Base-by-base conservation (phyloP, 2,329 filamentous ascomycete genomes). In the Aspergillus pseudoterreus region DNA sequence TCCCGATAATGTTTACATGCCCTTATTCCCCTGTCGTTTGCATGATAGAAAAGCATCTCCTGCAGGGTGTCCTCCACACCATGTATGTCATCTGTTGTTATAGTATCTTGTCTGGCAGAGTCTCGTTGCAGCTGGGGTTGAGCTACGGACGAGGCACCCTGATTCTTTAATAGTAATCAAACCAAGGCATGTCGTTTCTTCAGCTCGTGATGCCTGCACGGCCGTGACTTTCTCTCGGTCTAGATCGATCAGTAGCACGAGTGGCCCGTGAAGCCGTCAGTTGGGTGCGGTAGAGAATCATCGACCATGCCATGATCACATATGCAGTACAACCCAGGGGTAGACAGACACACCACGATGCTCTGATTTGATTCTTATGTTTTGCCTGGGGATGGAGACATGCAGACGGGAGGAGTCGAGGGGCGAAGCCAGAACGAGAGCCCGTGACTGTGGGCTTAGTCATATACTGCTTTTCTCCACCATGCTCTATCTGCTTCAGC, bases 31-130 rank as follows among this genome's bases (percentile, higher is more conserved):
- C 11, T 36, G 35, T 41, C 22, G 42, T 47, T 50, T 53, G 49
- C 49, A 55, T 52, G 49, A 57, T 55, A 55, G 55, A 57, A 30
- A 51, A 45, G 32, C 30, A 43, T 21, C 24, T 17, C 32, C 36
- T 51, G 30, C 30, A 12, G 46, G 39, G 14, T 45, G 42, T 38
- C 19, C 44, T 39, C 45, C 30, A 44, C 33, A 38, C 39, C 27
- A 17, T 21, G 36, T 51, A 33, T 51, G 39, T 44, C 45, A 47
- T 42, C 35, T 51, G 46, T 44, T 33, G 45, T 32, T 44, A 41
- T 51, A 39, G 39, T 22, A 47, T 47, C 11, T 41, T 12, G 5
- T 24, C 8, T 42, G 12, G 15, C 6, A 5, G 4, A 1, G 35
- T 15, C 14, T n/a, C 12, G 35, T n/a, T n/a, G 35, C n/a, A 8